A percentile compares a stretch with the other conserved stretches of the same genome.
Evolutionary conservation across 2,329 filamentous ascomycete genomes (phyloP).

Genomic region (Ophiognomonia clavigignenti-juglandacearum): DNA sequence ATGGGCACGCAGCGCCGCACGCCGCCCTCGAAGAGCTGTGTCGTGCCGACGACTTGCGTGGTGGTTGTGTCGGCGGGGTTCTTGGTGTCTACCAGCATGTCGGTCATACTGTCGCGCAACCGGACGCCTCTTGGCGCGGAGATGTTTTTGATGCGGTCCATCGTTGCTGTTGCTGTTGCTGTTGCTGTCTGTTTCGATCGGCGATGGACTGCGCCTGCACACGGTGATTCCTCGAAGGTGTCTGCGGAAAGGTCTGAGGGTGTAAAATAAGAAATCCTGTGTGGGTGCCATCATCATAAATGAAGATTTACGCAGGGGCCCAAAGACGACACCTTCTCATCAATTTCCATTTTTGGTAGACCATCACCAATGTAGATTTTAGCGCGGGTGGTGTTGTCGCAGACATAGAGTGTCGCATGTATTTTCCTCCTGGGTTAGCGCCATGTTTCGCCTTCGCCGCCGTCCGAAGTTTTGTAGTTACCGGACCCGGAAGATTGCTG

Average conservation of each 20-base stretch:
- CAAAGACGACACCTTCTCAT: no score
- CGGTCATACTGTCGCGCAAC: slow-evolving; percentile 12
- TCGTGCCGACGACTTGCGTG: slow-evolving; percentile 16
- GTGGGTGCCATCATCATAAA: no score
- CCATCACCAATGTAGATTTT: no score
- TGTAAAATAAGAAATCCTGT: neutral
- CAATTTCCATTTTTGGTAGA: no score
- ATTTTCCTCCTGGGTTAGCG: neutral
- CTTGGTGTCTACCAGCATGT: slow-evolving; percentile 7
- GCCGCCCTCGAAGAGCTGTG: slow-evolving; percentile 15
- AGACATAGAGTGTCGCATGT: slow-evolving; percentile 1
- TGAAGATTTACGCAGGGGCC: no score
- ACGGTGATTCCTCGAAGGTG: neutral
- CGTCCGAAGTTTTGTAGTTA: neutral
- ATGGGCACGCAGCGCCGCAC: slow-evolving; percentile 18
- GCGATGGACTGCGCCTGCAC: neutral
- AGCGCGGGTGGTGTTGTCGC: no score
- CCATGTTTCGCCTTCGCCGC: slow-evolving; percentile 1
- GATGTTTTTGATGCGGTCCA: neutral
- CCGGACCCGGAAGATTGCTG: neutral
- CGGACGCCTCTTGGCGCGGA: neutral
- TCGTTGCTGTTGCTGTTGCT: no score
- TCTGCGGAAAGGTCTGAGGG: neutral
- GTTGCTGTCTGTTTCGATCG: slow-evolving; percentile 3
- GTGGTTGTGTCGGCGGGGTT: neutral